Evolutionary conservation across 1,284 basidiomycete genomes (phyloP), one percentile per base, ranked within the genome.

Genomic region (Leccinum fuscescens): DNA sequence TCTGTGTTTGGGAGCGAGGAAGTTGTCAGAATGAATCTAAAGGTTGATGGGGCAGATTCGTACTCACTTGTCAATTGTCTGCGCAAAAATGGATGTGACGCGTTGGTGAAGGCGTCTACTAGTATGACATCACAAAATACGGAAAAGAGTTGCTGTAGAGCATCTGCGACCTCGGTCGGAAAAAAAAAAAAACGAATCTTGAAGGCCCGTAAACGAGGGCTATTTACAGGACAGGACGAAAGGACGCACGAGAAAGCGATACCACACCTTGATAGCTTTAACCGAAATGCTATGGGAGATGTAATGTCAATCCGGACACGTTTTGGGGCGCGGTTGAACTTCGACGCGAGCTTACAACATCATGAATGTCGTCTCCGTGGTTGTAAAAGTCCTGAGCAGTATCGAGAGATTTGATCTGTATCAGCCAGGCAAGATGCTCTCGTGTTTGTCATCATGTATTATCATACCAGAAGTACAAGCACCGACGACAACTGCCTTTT

Each of bases 401-500:
- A 15, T 74, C 71, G 7, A 64, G 66, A 11, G 53, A 68, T 72
- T 57, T 14, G 24, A 6, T 1, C 0, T 12, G 42, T 14, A 5
- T 72, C 12, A 68, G 56, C 35, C 17, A n/a, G n/a, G n/a, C n/a
- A 42, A 27, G 15, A 33, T 42, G 14, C 2, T 12, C 17, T 6
- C 9, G 6, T 1, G 11, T 20, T 51, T 11, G 31, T 2, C 14
- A 17, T 51, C n/a, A 27, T 7, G 9, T 51, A 51, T n/a, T 2
- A 24, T 37, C 6, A 12, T 62, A 66, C 72, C 75, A 14, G 78
- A 78, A 37, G 74, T 80, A 54, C 78, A 78, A 49, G 78, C 75
- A 44, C 80, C 80, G 2, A 83, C 71, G 9, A 82, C 69, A 15
- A 81, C 66, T 7, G 75, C 80, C 57, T 74, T 75, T 64, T 80